Evolutionary conservation across 2,329 filamentous ascomycete genomes (phyloP).

Genomic region (Mariannaea sp.): DNA sequence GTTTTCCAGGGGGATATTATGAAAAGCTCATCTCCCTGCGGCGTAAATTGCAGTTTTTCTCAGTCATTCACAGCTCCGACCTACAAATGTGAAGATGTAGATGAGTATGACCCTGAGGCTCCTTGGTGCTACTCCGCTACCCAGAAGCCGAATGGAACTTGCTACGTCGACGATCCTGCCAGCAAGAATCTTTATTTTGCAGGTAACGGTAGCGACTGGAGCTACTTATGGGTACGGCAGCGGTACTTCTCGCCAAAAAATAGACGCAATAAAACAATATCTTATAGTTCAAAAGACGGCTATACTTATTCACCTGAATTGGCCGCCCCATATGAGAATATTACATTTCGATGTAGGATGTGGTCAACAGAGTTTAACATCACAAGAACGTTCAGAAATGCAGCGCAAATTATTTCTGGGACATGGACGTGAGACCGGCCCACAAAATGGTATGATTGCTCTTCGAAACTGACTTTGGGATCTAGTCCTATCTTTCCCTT

Average conservation of each 20-base stretch:
- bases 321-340: background rate
- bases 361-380: background rate
- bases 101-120: background rate
- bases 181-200: background rate
- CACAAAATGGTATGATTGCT: background rate
- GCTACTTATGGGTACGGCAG: background rate
- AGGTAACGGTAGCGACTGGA: background rate
- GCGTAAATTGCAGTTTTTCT: background rate
- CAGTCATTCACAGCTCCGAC: background rate
- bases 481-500: no score
- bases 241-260: background rate
- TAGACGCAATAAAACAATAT: background rate
- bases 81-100: background rate
- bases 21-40: background rate
- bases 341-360: background rate
- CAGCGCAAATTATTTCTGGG: background rate
- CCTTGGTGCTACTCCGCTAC: background rate
- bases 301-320: background rate
- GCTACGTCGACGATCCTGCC: background rate
- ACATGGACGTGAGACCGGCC: background rate
- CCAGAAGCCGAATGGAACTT: background rate
- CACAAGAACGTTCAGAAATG: background rate
- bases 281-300: background rate
- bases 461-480: no score
- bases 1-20: background rate